Conservation (phyloP, 129 eudicot species). For the Gnaphalium uliginosum region DNA sequence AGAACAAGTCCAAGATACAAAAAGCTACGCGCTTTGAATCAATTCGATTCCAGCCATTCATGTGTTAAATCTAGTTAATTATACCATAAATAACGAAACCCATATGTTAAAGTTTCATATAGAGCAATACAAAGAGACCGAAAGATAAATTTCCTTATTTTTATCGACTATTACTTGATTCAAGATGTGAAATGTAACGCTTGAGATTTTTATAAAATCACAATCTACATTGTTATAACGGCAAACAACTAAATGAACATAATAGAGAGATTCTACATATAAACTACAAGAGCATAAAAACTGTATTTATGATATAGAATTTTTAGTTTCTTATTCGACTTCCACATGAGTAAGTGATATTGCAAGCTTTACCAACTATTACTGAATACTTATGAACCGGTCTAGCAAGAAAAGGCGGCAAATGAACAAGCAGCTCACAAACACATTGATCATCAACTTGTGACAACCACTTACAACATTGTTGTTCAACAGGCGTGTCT, state of each 20-base stretch:
- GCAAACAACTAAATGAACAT: constrained; percentile 4
- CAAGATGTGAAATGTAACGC: constrained; percentile 10
- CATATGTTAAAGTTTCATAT: constrained; percentile 12
- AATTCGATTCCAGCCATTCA: constrained; percentile 34
- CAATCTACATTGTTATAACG: constrained; percentile 20
- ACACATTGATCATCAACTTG: constrained; percentile 67
- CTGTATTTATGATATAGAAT: constrained; percentile 14
- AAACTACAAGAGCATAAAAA: constrained; percentile 30
- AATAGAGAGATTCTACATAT: constrained; percentile 14
- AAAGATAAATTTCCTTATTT: not conserved
- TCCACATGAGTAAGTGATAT: constrained; percentile 57
- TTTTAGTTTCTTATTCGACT: constrained; percentile 45
- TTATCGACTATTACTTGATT: not conserved
- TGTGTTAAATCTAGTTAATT: constrained; percentile 37
- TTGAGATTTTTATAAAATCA: constrained; percentile 9
- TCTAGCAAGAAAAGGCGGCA: constrained; percentile 74
- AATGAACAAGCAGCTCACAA: constrained; percentile 64
- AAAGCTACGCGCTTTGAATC: constrained; percentile 36
- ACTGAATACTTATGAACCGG: constrained; percentile 63
- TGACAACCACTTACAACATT: constrained; percentile 81
- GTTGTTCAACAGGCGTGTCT: constrained; percentile 41
- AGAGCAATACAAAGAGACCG: not conserved
- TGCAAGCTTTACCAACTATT: constrained; percentile 50
- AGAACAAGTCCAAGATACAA: constrained; percentile 40
- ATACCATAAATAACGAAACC: constrained; percentile 24